Evolutionary conservation across 2,329 filamentous ascomycete species (phyloP).

Genomic region (Calonectria ilicicola): DNA sequence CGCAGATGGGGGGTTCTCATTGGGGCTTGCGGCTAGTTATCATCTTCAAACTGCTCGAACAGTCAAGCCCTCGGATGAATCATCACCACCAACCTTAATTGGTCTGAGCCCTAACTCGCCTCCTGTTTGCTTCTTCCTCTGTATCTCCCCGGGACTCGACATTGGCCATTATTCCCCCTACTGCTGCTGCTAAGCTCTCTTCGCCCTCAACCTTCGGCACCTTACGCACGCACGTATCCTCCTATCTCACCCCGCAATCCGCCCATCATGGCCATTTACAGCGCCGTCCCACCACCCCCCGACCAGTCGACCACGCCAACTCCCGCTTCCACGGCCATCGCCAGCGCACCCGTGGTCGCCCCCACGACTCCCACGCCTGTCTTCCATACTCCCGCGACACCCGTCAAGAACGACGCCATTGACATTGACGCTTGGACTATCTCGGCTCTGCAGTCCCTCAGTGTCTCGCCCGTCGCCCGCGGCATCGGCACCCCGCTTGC

Average conservation of each 20-base stretch:
- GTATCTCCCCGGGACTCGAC: not conserved
- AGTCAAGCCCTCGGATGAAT: constrained; percentile 18
- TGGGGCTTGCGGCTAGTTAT: constrained; percentile 18
- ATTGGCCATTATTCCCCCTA: not conserved
- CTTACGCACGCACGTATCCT: constrained; percentile 13
- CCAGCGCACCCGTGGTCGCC: not conserved
- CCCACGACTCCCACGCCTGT: constrained; percentile 34
- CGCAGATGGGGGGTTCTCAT: constrained; percentile 28
- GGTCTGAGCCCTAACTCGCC: constrained; percentile 4
- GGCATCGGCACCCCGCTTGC: constrained; percentile 74
- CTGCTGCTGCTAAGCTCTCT: not conserved
- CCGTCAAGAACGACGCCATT: constrained; percentile 48
- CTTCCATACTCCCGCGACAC: constrained; percentile 36
- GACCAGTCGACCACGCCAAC: constrained; percentile 41
- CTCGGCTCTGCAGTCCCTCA: constrained; percentile 66
- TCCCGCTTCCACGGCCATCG: not conserved
- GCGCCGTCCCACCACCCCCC: constrained; percentile 63
- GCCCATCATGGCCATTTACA: constrained; percentile 63
- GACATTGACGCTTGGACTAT: constrained; percentile 78
- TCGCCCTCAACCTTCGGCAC: not conserved
- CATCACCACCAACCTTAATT: constrained; percentile 18
- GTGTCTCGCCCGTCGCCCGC: constrained; percentile 65
- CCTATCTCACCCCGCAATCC: constrained; percentile 17
- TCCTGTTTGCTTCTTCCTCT: not conserved
- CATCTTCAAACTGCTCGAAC: constrained; percentile 7